Base-by-base conservation (phyloP, 2,329 filamentous ascomycete species). In the Geosmithia putterillii region DNA sequence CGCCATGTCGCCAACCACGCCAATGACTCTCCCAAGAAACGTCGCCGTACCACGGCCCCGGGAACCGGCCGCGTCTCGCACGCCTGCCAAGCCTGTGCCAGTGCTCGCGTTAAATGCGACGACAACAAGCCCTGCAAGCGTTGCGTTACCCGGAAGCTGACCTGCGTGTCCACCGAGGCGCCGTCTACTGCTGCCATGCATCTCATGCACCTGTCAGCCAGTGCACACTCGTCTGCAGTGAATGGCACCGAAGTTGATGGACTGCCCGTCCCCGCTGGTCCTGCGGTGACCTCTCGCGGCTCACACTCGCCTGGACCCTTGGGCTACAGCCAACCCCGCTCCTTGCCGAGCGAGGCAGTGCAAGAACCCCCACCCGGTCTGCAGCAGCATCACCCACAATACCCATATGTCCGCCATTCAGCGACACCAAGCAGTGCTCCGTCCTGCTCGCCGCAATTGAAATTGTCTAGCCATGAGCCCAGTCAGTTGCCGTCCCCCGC, bases 41-140 rank as follows among this genome's bases (percentile, higher is more conserved):
- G 69, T 28, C 63, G 70, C 32, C 64, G 69, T 12, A 62, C 63
- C 38, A 55, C 66, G 1, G 66, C 66, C 1, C 65, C 67, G 3
- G 65, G 61, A 15, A 60, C 66, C 2, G 65, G 67, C 18, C 68
- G 72, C 12, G 72, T 76, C 10, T 69, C 66, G 9, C 70, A 74
- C 48, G 72, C 72, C 14, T 76, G 72, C 48, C 64, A 65, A 20
- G 58, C 67, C 9, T 76, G 72, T 48, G 71, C 72, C 3, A 54
- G 63, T 17, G 71, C 72, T 10, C 62, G 72, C 18, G 69, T 76
- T 38, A 75, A 74, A 49, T 76, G 72, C 47, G 70, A 74, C 47
- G 72, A 76, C 45, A 52, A 60, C 19, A 75, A 76, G 54, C 72
- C 72, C 25, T 76, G 72, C 51, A 64, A 65, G 17, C 64, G 71